Percentiles rank a stretch among this genome's conserved stretches.
Evolutionary conservation across 768 basidiomycete species (phyloP).

Genomic region (Lentinula lateritia): DNA sequence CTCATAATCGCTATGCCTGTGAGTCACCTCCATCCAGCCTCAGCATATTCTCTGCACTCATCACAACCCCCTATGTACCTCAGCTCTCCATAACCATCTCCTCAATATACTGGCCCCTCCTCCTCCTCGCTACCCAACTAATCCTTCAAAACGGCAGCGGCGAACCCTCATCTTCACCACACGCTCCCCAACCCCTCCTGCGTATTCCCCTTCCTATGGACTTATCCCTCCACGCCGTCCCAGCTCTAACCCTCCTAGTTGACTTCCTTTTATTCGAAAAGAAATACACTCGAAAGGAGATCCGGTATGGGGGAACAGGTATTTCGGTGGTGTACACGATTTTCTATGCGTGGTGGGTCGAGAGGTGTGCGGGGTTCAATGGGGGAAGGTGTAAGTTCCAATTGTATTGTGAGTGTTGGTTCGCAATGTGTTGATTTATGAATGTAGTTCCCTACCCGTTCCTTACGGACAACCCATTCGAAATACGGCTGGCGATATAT

Average conservation of each 20-base stretch:
- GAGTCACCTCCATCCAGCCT: conserved; percentile 13
- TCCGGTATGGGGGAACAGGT: conserved; percentile 22
- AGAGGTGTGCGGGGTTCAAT: conserved; percentile 60
- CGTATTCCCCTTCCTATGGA: conserved; percentile 51
- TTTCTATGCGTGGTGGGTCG: conserved; percentile 62
- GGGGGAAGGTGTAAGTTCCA: conserved; percentile 46
- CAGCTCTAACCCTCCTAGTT: conserved; percentile 48
- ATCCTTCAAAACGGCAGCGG: conserved; percentile 36
- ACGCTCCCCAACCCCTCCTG: conserved; percentile 20
- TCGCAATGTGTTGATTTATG: too few species aligned
- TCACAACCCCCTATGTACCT: not conserved
- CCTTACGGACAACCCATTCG: conserved; percentile 53
- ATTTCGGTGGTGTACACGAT: conserved; percentile 22
- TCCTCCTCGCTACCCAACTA: conserved; percentile 48
- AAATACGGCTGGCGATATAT: conserved; percentile 57
- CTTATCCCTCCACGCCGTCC: conserved; percentile 60
- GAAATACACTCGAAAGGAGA: conserved; percentile 37
- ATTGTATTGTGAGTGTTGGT: too few species aligned
- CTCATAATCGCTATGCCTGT: conserved; percentile 68
- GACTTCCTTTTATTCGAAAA: conserved; percentile 68
- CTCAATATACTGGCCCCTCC: conserved; percentile 65
- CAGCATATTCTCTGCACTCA: not conserved
- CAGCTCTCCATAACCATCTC: conserved; percentile 26
- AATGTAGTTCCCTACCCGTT: conserved; percentile 78
- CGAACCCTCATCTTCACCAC: conserved; percentile 24